A percentile compares a stretch with the other conserved stretches of the same genome.
These are phyloP conservation scores for Spatholobus suberectus DNA, from an alignment of 306 rosid genomes.

Conservation along the genomic window DNA sequence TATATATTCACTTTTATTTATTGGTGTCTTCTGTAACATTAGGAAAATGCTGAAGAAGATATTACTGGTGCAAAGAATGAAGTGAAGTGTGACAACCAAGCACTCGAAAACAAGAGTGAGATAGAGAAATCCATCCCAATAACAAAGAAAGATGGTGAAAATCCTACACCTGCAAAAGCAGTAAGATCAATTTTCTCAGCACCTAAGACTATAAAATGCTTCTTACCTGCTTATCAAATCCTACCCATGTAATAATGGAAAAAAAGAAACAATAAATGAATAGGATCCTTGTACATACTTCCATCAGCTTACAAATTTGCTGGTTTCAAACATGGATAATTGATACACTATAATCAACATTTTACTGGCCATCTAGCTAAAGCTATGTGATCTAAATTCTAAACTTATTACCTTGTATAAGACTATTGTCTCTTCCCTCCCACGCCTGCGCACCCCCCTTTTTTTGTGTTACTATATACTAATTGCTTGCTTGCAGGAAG, in stretches of 20 bases:
- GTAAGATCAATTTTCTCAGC: constrained; percentile 55
- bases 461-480: constrained; percentile 5
- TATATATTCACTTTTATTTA: constrained; percentile 12
- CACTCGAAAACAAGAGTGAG: constrained; percentile 69
- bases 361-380: neutral
- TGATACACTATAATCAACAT: constrained; percentile 15
- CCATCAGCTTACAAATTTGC: neutral
- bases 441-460: no score
- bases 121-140: constrained; percentile 65
- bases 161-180: constrained; percentile 62
- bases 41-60: constrained; percentile 70
- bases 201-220: neutral
- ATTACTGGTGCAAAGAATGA: constrained; percentile 61
- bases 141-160: constrained; percentile 74
- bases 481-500: constrained; percentile 58
- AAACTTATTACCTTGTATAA: neutral
- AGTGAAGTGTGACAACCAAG: constrained; percentile 53
- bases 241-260: neutral
- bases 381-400: neutral
- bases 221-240: neutral
- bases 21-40: constrained; percentile 22
- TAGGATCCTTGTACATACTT: constrained; percentile 1
- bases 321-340: constrained; percentile 1
- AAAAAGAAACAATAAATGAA: neutral
- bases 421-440: constrained; percentile 11